These are phyloP conservation scores for Suillus paluster DNA, from an alignment of 768 basidiomycete species.

Conservation along the genomic window DNA sequence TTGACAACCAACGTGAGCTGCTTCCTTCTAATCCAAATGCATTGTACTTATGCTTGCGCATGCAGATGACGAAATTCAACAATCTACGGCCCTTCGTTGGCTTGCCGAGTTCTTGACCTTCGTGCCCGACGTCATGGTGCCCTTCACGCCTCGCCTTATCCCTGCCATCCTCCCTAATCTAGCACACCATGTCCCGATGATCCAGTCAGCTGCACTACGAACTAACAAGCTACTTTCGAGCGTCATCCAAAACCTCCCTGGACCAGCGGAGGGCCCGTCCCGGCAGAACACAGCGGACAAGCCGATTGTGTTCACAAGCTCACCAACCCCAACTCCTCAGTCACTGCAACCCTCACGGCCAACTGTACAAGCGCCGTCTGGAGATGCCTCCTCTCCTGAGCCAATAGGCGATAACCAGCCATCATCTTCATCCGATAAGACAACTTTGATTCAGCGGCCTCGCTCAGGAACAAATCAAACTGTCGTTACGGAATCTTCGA, in stretches of 20 bases:
- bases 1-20: constrained; percentile 79
- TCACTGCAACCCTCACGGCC: constrained; percentile 48
- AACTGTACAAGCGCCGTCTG: constrained; percentile 47
- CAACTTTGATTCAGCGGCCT: constrained; percentile 34
- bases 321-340: constrained; percentile 55
- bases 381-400: constrained; percentile 57
- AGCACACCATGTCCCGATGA: constrained; percentile 87
- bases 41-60: constrained; percentile 1
- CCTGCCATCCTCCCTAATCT: constrained; percentile 93
- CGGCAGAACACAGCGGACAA: constrained; percentile 31
- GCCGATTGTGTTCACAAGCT: constrained; percentile 47
- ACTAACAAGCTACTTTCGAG: constrained; percentile 85
- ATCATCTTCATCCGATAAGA: constrained; percentile 40
- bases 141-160: constrained; percentile 92
- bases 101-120: constrained; percentile 88
- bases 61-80: constrained; percentile 88
- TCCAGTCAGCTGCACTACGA: constrained; percentile 82
- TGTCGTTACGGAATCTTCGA: constrained; percentile 41
- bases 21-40: constrained; percentile 7
- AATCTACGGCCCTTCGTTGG: constrained; percentile 94
- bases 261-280: constrained; percentile 56
- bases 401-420: constrained; percentile 37
- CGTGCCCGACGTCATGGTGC: constrained; percentile 89
- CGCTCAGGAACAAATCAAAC: constrained; percentile 28
- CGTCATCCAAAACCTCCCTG: constrained; percentile 86